Evolutionary conservation across 495 filamentous ascomycete genomes (phyloP), one percentile per base, ranked within the genome.

Genomic region (Penicillium robsamsonii): DNA sequence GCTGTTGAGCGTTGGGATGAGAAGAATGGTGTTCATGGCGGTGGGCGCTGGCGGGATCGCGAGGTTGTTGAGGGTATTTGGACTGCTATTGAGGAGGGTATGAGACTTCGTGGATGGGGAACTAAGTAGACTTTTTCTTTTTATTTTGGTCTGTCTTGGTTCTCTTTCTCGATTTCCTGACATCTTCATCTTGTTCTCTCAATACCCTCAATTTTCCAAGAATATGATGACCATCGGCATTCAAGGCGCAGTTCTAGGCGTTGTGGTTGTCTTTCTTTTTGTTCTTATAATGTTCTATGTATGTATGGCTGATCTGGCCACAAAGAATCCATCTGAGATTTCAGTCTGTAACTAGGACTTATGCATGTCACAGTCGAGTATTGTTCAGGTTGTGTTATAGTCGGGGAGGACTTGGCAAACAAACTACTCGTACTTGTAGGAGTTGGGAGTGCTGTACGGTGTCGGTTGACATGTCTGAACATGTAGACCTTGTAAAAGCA

Each of bases 51-150:
- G 87, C 77, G 94, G 58, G 94, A 98, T 75, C 73, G 91, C 10
- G 94, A 98, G 76, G 86, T 96, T 40, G 91, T 96, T 33, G 94
- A 98, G 83, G 80, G 80, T 42, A 90, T 98, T 52, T 98, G 94
- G 94, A 87, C 87, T 60, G 79, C 81, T 12, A 88, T 98, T 61
- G 94, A 98, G 78, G 84, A 84, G 60, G 84, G 87, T 50, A 97
- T 98, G 94, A 83, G 84, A 62, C 75, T 76, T 47, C 89, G 85
- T 62, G 94, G 94, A 7, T 96, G 92, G 92, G 82, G 80, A 76
- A 70, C 66, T 12, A 76, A 75, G 44, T 75, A 61, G 62, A 49
- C 30, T 31, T 52, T 55, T 8, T 9, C 6, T n/a, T 38, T 17
- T 17, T 38, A 9, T n/a, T 22, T 22, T 22, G 22, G 2, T 22